phyloP scores from a whole-genome alignment of 495 filamentous ascomycete genomes.

The Aspergillus bertholletiae region DNA sequence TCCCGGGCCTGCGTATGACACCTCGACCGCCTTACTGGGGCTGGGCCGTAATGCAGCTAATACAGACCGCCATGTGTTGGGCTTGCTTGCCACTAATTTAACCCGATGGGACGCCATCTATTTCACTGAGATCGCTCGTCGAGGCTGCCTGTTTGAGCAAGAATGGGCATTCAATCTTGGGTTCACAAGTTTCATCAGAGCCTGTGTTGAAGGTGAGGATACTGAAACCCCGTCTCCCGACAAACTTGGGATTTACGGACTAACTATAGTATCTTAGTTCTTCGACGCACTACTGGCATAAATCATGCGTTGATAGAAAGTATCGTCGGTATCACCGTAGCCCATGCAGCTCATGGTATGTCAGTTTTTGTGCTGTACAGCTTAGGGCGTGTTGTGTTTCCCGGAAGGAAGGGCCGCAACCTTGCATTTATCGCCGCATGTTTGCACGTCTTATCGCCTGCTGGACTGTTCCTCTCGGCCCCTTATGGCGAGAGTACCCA shows the following conservation, averaged over 20 bases:
- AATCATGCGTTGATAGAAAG: not conserved
- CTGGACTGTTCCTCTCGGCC: conserved; percentile 3
- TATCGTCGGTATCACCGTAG: not conserved
- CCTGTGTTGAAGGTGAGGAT: not conserved
- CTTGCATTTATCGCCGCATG: conserved; percentile 6
- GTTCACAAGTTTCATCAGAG: not conserved
- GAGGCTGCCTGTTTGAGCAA: conserved; percentile 3
- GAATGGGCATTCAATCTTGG: conserved; percentile 8
- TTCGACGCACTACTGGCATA: not conserved
- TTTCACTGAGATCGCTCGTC: conserved; percentile 1
- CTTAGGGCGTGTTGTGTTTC: not conserved
- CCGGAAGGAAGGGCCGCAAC: conserved; percentile 3
- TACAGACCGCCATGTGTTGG: not conserved
- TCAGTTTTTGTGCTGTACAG: not conserved
- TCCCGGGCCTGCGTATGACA: conserved; percentile 8
- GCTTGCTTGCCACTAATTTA: not conserved
- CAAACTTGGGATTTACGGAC: not conserved
- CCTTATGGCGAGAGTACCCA: conserved; percentile 2
- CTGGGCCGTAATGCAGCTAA: not conserved
- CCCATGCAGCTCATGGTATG: conserved; percentile 2
- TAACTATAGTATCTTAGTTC: not conserved
- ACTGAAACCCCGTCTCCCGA: not conserved
- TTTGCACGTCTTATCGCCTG: conserved; percentile 5
- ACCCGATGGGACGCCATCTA: conserved; percentile 9
- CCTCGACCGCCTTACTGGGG: conserved; percentile 1